These are phyloP conservation scores for Pseudocercospora macadamiae DNA, from an alignment of 2,329 filamentous ascomycete species.

Conservation along the genomic window DNA sequence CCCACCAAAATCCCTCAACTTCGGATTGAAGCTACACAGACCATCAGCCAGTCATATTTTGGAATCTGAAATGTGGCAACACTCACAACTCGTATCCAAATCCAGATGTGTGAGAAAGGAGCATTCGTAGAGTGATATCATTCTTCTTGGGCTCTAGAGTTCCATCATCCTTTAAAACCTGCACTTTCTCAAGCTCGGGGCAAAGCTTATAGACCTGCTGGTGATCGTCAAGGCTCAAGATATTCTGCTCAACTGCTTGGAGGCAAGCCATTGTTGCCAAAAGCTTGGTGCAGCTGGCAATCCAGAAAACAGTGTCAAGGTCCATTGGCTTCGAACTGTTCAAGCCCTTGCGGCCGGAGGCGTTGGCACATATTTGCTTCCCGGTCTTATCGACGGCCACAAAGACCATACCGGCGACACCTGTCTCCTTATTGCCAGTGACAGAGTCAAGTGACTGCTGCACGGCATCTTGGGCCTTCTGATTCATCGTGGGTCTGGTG, in stretches of 20 bases:
- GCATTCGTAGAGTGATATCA: constrained; percentile 55
- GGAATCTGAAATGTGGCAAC: not conserved
- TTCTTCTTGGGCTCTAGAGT: constrained; percentile 47
- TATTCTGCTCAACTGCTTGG: constrained; percentile 52
- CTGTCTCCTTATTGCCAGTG: constrained; percentile 34
- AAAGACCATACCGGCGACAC: constrained; percentile 49
- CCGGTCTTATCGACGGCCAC: constrained; percentile 50
- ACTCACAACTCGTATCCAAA: constrained; percentile 53
- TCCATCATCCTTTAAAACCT: constrained; percentile 46
- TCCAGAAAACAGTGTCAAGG: constrained; percentile 61
- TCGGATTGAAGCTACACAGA: constrained; percentile 44
- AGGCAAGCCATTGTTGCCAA: constrained; percentile 50
- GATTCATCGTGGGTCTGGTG: constrained; percentile 23
- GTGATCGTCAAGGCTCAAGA: constrained; percentile 46
- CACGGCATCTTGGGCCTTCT: constrained; percentile 40
- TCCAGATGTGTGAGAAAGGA: constrained; percentile 54
- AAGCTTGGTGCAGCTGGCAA: constrained; percentile 56
- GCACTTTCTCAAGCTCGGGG: constrained; percentile 48
- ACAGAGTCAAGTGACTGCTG: constrained; percentile 42
- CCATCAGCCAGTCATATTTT: not conserved
- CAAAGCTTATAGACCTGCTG: constrained; percentile 44
- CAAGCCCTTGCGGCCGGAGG: constrained; percentile 47
- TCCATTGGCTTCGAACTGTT: constrained; percentile 53
- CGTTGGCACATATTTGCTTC: constrained; percentile 45
- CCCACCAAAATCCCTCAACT: constrained; percentile 45